A percentile compares a stretch with the other conserved stretches of the same genome.
These are phyloP conservation scores for Selaginella tamariscina DNA, from an alignment of 75 land plant species.

Conservation along the genomic window DNA sequence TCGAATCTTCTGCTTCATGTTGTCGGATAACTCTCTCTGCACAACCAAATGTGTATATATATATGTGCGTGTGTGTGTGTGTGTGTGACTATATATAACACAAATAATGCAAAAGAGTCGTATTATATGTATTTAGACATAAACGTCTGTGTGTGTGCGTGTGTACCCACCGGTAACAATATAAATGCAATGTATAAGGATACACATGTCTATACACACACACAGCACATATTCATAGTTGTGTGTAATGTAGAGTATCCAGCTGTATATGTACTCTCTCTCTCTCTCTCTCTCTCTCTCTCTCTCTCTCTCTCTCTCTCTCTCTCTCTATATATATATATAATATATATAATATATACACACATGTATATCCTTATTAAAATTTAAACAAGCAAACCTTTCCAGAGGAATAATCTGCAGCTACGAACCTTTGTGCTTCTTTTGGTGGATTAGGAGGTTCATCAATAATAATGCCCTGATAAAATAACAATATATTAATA, in stretches of 20 bases:
- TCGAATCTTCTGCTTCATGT: slow-evolving; percentile 89
- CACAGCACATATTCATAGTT: too few species aligned
- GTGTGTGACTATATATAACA: too few species aligned
- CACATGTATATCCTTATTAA: background rate
- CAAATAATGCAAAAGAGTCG: too few species aligned
- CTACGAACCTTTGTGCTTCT: slow-evolving; percentile 67
- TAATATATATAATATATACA: background rate
- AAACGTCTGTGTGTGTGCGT: too few species aligned
- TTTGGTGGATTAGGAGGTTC: slow-evolving; percentile 17
- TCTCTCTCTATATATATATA: too few species aligned
- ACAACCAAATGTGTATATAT: slow-evolving; percentile 10
- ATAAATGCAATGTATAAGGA: too few species aligned
- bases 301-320: background rate
- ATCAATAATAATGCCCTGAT: slow-evolving; percentile 24
- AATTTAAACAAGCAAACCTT: background rate
- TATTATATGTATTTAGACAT: too few species aligned
- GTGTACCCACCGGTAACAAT: too few species aligned
- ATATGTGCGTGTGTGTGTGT: too few species aligned
- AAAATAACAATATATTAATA: background rate
- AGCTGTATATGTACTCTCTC: too few species aligned
- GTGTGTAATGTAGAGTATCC: too few species aligned
- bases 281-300: slow-evolving; percentile 3
- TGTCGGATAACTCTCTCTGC: slow-evolving; percentile 84
- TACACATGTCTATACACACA: too few species aligned
- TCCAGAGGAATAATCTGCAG: slow-evolving; percentile 67